These are phyloP conservation scores for Primulina tabacum DNA, from an alignment of 257 asterid genomes.

Conservation along the genomic window DNA sequence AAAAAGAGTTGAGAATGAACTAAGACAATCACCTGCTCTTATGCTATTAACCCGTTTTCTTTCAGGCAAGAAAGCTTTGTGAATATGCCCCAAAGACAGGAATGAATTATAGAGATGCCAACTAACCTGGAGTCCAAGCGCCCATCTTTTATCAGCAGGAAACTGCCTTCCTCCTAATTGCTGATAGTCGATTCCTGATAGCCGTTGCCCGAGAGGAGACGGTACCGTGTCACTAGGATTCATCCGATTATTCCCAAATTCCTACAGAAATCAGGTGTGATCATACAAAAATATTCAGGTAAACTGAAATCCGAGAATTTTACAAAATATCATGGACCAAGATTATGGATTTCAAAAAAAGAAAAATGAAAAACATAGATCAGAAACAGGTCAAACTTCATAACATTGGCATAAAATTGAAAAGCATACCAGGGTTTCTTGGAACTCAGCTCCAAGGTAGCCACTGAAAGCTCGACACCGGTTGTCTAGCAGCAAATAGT, in stretches of 20 bases:
- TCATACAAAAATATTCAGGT: constrained; percentile 6
- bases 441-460: constrained; percentile 62
- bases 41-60: neutral
- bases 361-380: constrained; percentile 10
- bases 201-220: constrained; percentile 64
- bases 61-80: neutral
- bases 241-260: constrained; percentile 45
- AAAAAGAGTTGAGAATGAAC: neutral
- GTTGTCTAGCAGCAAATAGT: constrained; percentile 85
- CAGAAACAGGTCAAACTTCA: neutral
- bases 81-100: neutral
- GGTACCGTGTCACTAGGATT: constrained; percentile 51
- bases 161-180: constrained; percentile 62
- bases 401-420: constrained; percentile 14
- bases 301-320: neutral
- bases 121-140: constrained; percentile 80
- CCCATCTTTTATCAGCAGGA: constrained; percentile 65
- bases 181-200: constrained; percentile 60
- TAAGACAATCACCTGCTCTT: neutral
- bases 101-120: constrained; percentile 11
- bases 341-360: constrained; percentile 9
- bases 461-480: constrained; percentile 57
- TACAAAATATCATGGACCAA: neutral
- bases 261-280: constrained; percentile 38
- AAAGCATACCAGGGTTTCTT: constrained; percentile 52